Conservation (phyloP, 2,329 filamentous ascomycete species). For the Dichotomopilus funicola region DNA sequence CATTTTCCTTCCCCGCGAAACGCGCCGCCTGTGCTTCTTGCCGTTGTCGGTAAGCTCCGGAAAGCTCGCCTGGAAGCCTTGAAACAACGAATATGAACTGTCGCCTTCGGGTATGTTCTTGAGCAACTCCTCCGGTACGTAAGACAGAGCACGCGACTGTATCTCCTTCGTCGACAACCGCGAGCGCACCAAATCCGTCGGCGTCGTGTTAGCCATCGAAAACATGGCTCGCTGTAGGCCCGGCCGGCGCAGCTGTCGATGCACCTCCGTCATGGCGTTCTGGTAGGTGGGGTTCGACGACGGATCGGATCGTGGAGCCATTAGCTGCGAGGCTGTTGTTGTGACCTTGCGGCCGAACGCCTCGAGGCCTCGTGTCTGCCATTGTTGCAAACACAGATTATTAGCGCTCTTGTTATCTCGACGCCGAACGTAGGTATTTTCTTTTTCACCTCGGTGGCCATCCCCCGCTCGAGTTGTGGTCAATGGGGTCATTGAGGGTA, state of each 20-base stretch:
- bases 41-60: slow-evolving; percentile 64
- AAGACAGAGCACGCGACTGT: slow-evolving; percentile 83
- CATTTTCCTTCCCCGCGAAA: slow-evolving; percentile 70
- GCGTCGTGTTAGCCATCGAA: slow-evolving; percentile 81
- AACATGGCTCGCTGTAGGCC: slow-evolving; percentile 84
- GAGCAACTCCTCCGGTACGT: slow-evolving; percentile 84
- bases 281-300: slow-evolving; percentile 64
- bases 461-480: neutral
- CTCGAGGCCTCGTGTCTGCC: slow-evolving; percentile 77
- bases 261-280: slow-evolving; percentile 79
- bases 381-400: slow-evolving; percentile 13
- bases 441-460: no score
- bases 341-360: slow-evolving; percentile 93
- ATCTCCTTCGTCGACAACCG: slow-evolving; percentile 88
- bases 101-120: slow-evolving; percentile 80
- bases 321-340: slow-evolving; percentile 84
- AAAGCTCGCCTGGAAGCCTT: slow-evolving; percentile 88
- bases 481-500: neutral
- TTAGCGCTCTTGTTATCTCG: neutral
- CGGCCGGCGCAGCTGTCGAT: slow-evolving; percentile 80
- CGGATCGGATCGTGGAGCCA: slow-evolving; percentile 58
- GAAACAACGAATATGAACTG: slow-evolving; percentile 86
- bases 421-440: no score
- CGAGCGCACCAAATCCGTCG: slow-evolving; percentile 88
- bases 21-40: slow-evolving; percentile 63